phyloP scores from a whole-genome alignment of 2,329 filamentous ascomycete genomes.

The Colletotrichum tamarilloi region DNA sequence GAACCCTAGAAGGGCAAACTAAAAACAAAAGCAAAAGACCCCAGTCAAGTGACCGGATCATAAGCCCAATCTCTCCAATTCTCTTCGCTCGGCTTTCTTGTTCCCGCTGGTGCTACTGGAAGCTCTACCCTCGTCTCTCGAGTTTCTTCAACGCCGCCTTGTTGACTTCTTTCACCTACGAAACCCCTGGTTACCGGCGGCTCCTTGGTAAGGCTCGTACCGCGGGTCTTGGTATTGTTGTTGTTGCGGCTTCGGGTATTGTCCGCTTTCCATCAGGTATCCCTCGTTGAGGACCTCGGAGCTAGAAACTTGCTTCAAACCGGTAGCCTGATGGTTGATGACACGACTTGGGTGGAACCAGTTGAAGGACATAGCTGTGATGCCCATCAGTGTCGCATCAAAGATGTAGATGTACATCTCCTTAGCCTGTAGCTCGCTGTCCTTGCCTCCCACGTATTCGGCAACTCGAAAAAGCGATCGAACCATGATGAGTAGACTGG shows the following conservation, averaged over 20 bases:
- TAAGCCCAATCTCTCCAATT: conserved; percentile 23
- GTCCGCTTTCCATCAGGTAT: conserved; percentile 28
- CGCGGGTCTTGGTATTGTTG: neutral
- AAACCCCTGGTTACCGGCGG: neutral
- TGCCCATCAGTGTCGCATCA: conserved; percentile 50
- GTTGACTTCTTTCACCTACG: neutral
- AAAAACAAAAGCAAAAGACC: neutral
- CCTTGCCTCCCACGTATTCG: conserved; percentile 53
- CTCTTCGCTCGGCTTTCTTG: neutral
- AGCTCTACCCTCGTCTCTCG: neutral
- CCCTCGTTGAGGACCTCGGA: conserved; percentile 17
- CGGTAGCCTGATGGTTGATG: conserved; percentile 8
- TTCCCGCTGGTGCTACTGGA: neutral
- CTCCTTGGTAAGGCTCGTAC: conserved; percentile 12
- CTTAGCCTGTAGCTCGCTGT: conserved; percentile 46
- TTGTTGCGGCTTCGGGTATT: conserved; percentile 4
- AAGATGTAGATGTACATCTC: conserved; percentile 52
- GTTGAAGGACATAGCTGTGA: conserved; percentile 38
- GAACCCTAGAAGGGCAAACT: neutral
- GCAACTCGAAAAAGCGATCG: conserved; percentile 54
- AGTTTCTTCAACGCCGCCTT: neutral
- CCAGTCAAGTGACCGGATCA: neutral
- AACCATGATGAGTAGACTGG: conserved; percentile 50
- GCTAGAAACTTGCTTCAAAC: conserved; percentile 17
- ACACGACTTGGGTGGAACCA: conserved; percentile 35